Evolutionary conservation across 1,284 basidiomycete genomes (phyloP).

Genomic region (Prillingera fragicola): DNA sequence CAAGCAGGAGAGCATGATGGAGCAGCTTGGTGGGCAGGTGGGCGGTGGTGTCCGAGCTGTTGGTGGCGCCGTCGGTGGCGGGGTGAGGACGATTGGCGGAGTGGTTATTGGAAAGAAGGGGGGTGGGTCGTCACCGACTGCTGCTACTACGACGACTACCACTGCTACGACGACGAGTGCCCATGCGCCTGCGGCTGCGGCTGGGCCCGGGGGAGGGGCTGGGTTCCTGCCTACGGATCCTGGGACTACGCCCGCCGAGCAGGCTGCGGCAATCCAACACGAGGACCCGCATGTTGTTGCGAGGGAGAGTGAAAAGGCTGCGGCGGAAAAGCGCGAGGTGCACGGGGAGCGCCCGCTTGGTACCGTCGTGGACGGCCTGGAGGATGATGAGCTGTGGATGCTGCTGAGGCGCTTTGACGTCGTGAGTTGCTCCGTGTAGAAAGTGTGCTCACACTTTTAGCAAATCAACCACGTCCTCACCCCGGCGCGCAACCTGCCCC

Average conservation of each 20-base stretch:
- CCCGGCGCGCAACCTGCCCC: slow-evolving; percentile 39
- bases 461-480: slow-evolving; percentile 48
- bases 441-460: slow-evolving; percentile 17
- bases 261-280: slow-evolving; percentile 33
- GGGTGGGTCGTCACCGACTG: too few species aligned
- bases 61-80: too few species aligned
- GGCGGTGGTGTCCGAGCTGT: too few species aligned
- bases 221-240: slow-evolving; percentile 45
- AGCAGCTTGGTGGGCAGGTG: too few species aligned
- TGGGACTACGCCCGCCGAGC: slow-evolving; percentile 37
- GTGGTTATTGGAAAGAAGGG: too few species aligned
- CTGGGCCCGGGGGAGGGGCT: too few species aligned
- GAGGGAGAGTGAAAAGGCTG: slow-evolving; percentile 47
- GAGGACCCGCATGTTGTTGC: slow-evolving; percentile 38
- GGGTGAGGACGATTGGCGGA: too few species aligned
- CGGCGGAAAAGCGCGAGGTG: slow-evolving; percentile 43
- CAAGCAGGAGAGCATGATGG: too few species aligned
- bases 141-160: too few species aligned
- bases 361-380: slow-evolving; percentile 46
- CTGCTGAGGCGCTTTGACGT: slow-evolving; percentile 48
- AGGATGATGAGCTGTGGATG: slow-evolving; percentile 48
- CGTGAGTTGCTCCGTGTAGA: slow-evolving; percentile 24
- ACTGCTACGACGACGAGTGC: too few species aligned
- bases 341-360: slow-evolving; percentile 40
- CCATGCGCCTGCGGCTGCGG: too few species aligned